Base-by-base conservation (phyloP, 1,284 basidiomycete species). In the Ustilago shanxiensis region DNA sequence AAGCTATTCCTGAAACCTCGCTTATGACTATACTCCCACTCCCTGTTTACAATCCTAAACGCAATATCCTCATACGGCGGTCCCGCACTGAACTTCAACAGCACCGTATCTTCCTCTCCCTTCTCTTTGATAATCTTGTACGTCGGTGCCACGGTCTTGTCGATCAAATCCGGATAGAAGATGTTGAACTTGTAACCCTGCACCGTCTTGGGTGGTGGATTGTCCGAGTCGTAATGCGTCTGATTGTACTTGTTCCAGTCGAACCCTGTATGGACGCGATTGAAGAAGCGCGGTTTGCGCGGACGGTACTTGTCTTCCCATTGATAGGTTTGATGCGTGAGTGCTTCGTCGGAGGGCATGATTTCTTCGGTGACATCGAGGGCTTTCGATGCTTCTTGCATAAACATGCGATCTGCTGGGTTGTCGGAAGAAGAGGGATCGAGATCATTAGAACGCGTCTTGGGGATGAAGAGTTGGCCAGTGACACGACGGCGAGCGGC, bases 271-370 rank as follows among this genome's bases (percentile, higher is more conserved):
- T 98, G 95, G 35, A 99, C 96, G 68, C 96, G 92, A 87, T 99
- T 99, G 88, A 99, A 98, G 89, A 98, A 99, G 76, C 96, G 90
- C 41, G 97, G 97, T 86, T 99, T 99, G 52, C 97, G 90, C n/a
- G 97, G 95, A 31, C 97, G 90, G 83, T 97, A 99, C 87, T 98
- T 96, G 89, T 99, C 97, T 88, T 96, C 94, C 96, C 96, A 99
- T 80, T 94, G 93, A 87, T 99, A 98, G 3, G 91, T 91, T 50
- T 41, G 92, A 33, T 68, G 55, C 0, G 39, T 51, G 18, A 95
- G 92, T 70, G 92, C 91, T 85, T 94, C 94, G 85, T 95, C 95
- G 45, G 94, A 88, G 24, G 95, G 95, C 89, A 95, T 97, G 18
- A 95, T 87, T 82, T 98, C 95, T 85, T 98, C 95, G 86, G 95